A percentile compares a stretch with the other conserved stretches of the same genome.
These are phyloP conservation scores for Termitomyces sp. DNA, from an alignment of 1,284 basidiomycete genomes.

Conservation along the genomic window DNA sequence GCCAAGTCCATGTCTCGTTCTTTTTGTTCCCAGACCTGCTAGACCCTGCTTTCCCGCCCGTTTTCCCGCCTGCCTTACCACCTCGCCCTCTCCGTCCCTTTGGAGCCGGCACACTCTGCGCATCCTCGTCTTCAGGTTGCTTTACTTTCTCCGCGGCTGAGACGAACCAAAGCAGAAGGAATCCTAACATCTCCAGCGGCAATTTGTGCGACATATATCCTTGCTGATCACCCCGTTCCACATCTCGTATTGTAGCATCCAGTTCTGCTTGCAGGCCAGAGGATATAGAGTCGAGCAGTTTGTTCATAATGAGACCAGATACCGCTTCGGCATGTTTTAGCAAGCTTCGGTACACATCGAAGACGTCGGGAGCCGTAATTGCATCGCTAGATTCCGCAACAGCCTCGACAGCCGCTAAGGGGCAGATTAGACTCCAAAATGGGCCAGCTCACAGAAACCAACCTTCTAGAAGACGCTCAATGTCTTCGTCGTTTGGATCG, in stretches of 20 bases:
- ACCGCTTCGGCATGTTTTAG: constrained; percentile 66
- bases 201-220: constrained; percentile 63
- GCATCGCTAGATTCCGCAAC: constrained; percentile 69
- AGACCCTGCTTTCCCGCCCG: constrained; percentile 22
- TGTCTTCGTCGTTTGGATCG: constrained; percentile 44
- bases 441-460: constrained; percentile 10
- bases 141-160: constrained; percentile 72
- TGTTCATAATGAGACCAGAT: constrained; percentile 60
- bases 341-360: constrained; percentile 76
- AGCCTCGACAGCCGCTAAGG: constrained; percentile 66
- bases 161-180: constrained; percentile 84
- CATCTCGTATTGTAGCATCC: constrained; percentile 60
- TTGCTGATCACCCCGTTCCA: constrained; percentile 69
- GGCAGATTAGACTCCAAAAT: constrained; percentile 7
- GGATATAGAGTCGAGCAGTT: constrained; percentile 72
- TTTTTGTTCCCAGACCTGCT: constrained; percentile 42
- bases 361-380: constrained; percentile 61
- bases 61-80: constrained; percentile 45
- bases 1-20: constrained; percentile 67
- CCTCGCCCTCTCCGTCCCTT: constrained; percentile 55
- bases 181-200: constrained; percentile 84
- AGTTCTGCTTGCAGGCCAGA: constrained; percentile 70
- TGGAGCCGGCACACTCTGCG: constrained; percentile 40
- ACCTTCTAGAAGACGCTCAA: constrained; percentile 49
- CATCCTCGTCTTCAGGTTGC: constrained; percentile 49